Conservation (phyloP, 192 early-diverging fungal genomes). For the Coemansia sp. region DNA sequence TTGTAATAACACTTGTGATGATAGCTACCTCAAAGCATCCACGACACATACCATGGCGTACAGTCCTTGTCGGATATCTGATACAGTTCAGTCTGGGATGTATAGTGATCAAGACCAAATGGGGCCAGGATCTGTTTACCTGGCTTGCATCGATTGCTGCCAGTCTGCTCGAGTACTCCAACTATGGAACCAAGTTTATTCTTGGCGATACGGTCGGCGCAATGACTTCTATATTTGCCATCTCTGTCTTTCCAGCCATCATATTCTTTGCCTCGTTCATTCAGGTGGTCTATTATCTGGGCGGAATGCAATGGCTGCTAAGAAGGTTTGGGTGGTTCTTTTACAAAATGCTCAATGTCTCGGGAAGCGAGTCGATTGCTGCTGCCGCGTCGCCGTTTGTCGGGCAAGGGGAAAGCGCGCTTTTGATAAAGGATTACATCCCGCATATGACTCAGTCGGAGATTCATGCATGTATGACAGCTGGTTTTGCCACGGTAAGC, state of each 20-base stretch:
- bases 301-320: slow-evolving; percentile 80
- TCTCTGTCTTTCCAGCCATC: slow-evolving; percentile 77
- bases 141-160: slow-evolving; percentile 62
- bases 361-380: slow-evolving; percentile 81
- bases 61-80: slow-evolving; percentile 66
- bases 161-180: slow-evolving; percentile 66
- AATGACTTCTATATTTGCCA: slow-evolving; percentile 59
- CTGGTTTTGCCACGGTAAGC: slow-evolving; percentile 89
- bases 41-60: slow-evolving; percentile 70
- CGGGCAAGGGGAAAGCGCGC: slow-evolving; percentile 78
- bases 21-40: slow-evolving; percentile 62
- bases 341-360: slow-evolving; percentile 67
- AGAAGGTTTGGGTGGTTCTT: slow-evolving; percentile 63
- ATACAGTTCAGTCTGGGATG: slow-evolving; percentile 79
- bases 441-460: slow-evolving; percentile 82
- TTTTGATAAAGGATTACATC: slow-evolving; percentile 80
- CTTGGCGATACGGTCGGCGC: slow-evolving; percentile 57
- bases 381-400: slow-evolving; percentile 85
- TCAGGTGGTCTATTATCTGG: slow-evolving; percentile 79
- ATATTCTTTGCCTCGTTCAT: slow-evolving; percentile 89
- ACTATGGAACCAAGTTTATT: slow-evolving; percentile 69
- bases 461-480: slow-evolving; percentile 83
- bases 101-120: slow-evolving; percentile 70
- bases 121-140: slow-evolving; percentile 72
- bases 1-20: slow-evolving; percentile 57